Evolutionary conservation across 179 eudicot species (phyloP).

Genomic region (Vitellaria paradoxa): DNA sequence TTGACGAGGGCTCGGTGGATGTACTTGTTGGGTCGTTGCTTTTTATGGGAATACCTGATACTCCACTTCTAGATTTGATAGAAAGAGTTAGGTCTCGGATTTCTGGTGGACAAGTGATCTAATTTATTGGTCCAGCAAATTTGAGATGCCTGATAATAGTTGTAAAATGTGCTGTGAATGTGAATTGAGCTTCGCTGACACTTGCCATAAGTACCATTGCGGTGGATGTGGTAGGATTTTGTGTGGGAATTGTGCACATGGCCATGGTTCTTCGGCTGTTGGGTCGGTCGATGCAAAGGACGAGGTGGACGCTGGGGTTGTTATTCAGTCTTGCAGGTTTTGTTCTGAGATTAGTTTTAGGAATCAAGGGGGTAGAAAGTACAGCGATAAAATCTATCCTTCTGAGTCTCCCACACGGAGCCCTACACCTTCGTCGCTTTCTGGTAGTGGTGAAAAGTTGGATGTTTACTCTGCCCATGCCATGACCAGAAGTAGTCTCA

Average conservation of each 20-base stretch:
- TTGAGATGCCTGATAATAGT: constrained; percentile 43
- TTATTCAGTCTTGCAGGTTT: constrained; percentile 57
- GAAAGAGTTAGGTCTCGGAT: constrained; percentile 61
- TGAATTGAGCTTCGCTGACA: constrained; percentile 36
- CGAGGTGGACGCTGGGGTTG: constrained; percentile 20
- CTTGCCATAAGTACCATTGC: constrained; percentile 51
- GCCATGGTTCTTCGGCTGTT: constrained; percentile 40
- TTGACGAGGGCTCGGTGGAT: constrained; percentile 17
- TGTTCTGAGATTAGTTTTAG: constrained; percentile 46
- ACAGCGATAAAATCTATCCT: constrained; percentile 66
- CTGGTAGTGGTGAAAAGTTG: constrained; percentile 37
- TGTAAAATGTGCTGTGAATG: constrained; percentile 50
- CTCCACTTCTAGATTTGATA: constrained; percentile 52
- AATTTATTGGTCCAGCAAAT: constrained; percentile 24
- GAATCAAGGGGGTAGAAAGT: constrained; percentile 29
- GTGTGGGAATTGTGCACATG: constrained; percentile 63
- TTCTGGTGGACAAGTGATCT: constrained; percentile 39
- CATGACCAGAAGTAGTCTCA: constrained; percentile 26
- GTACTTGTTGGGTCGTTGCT: constrained; percentile 28
- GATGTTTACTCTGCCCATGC: constrained; percentile 42
- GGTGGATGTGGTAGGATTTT: constrained; percentile 53
- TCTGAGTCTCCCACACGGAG: constrained; percentile 69
- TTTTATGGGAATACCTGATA: constrained; percentile 79
- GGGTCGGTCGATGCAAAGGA: constrained; percentile 26
- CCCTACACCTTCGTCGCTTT: constrained; percentile 64